Evolutionary conservation across 768 basidiomycete species (phyloP).

Genomic region (Neoboletus subvelutipes): DNA sequence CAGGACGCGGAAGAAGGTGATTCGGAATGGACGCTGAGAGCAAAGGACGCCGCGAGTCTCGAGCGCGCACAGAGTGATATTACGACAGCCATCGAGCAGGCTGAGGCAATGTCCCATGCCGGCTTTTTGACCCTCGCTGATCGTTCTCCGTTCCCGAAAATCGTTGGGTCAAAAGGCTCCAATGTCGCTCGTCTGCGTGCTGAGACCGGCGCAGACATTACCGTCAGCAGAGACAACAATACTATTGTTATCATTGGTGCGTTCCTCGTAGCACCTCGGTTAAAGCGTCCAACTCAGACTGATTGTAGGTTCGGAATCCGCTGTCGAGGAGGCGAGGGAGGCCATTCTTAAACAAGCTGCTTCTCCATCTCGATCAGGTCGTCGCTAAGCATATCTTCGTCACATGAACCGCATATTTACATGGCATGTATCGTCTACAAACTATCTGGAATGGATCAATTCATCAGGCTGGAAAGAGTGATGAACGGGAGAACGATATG

Average conservation of each 20-base stretch:
- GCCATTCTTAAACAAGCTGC: constrained; percentile 65
- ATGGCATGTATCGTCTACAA: constrained; percentile 25
- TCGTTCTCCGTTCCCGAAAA: constrained; percentile 85
- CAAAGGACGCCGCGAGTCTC: constrained; percentile 71
- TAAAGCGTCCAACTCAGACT: constrained; percentile 5
- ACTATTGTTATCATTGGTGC: constrained; percentile 85
- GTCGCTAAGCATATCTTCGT: constrained; percentile 17
- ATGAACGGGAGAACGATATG: no score
- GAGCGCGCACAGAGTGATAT: constrained; percentile 72
- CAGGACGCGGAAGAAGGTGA: constrained; percentile 80
- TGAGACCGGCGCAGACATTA: constrained; percentile 91
- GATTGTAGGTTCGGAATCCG: constrained; percentile 59
- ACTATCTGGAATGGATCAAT: constrained; percentile 28
- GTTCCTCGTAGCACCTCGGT: not conserved
- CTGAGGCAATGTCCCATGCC: constrained; percentile 70
- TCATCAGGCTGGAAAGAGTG: not conserved
- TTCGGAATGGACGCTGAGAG: constrained; percentile 82
- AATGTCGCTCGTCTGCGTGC: constrained; percentile 85
- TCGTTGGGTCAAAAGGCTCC: constrained; percentile 89
- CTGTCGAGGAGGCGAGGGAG: constrained; percentile 71
- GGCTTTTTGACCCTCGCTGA: constrained; percentile 84
- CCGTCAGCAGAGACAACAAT: constrained; percentile 83
- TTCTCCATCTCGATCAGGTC: constrained; percentile 24
- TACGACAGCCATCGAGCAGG: constrained; percentile 67
- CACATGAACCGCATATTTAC: constrained; percentile 23